These are phyloP conservation scores for Cudoniella acicularis DNA, from an alignment of 495 filamentous ascomycete genomes.

Conservation along the genomic window DNA sequence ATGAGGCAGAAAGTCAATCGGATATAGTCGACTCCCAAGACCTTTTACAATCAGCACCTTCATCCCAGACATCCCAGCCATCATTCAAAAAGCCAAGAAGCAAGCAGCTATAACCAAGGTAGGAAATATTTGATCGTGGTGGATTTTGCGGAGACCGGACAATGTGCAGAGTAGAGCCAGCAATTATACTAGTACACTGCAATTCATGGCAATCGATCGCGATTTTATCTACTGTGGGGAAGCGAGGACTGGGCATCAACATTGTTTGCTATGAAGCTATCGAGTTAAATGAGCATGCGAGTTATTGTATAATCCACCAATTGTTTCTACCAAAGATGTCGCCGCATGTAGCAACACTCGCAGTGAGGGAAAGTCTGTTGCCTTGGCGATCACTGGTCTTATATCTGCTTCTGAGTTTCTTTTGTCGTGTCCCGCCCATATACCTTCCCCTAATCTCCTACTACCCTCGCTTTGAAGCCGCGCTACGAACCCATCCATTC, in stretches of 20 bases:
- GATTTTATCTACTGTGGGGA: background rate
- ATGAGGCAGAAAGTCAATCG: constrained; percentile 5
- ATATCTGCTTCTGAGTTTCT: no score
- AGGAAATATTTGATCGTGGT: constrained; percentile 1
- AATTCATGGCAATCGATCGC: background rate
- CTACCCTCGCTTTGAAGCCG: no score
- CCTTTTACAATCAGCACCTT: constrained; percentile 4
- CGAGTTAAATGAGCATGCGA: background rate
- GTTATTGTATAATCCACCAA: no score
- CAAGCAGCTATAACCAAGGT: constrained; percentile 3
- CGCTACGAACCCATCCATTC: no score
- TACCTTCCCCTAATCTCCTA: no score
- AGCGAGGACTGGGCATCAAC: background rate
- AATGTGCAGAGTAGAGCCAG: constrained; percentile 1
- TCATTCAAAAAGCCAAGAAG: constrained; percentile 8
- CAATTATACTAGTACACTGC: constrained; percentile 1
- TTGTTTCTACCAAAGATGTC: no score
- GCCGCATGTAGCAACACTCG: no score
- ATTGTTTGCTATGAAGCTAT: constrained; percentile 2
- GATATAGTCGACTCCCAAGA: constrained; percentile 10
- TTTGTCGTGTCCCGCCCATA: no score
- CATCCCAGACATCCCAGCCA: constrained; percentile 8
- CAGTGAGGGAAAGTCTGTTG: no score
- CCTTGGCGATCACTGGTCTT: no score
- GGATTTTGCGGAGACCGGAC: background rate